Conservation (phyloP, 179 eudicot genomes). For the Drosera spatulata region DNA sequence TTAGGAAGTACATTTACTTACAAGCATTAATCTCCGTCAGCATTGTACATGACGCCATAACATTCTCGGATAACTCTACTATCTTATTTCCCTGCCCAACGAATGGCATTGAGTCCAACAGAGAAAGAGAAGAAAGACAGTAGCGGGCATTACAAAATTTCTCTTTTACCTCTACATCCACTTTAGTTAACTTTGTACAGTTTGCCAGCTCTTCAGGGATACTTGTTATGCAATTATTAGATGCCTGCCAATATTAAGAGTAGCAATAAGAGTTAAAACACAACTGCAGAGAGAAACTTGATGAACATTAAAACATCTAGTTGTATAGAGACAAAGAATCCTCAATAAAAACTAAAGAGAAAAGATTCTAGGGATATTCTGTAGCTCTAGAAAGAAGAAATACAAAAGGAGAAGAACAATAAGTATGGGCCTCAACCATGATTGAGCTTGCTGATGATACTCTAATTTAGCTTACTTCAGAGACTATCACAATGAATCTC, state of each 20-base stretch:
- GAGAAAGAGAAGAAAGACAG: not conserved
- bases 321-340: no score
- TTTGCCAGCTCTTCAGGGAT: conserved; percentile 68
- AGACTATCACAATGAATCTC: no score
- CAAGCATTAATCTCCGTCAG: conserved; percentile 88
- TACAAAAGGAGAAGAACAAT: no score
- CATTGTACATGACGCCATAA: conserved; percentile 69
- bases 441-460: no score
- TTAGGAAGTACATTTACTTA: conserved; percentile 22
- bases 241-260: conserved; percentile 35
- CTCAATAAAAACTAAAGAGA: no score
- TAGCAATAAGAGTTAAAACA: not conserved
- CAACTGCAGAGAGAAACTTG: no score
- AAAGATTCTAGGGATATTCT: no score
- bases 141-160: not conserved
- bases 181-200: conserved; percentile 60
- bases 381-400: no score
- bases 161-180: conserved; percentile 72
- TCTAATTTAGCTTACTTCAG: no score
- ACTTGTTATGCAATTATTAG: conserved; percentile 66
- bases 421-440: no score
- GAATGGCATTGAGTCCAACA: conserved; percentile 6
- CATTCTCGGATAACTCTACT: conserved; percentile 35
- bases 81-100: conserved; percentile 81
- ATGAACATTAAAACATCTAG: no score